These are phyloP conservation scores for Eucalyptus grandis DNA, from an alignment of 345 rosid species.

Conservation along the genomic window DNA sequence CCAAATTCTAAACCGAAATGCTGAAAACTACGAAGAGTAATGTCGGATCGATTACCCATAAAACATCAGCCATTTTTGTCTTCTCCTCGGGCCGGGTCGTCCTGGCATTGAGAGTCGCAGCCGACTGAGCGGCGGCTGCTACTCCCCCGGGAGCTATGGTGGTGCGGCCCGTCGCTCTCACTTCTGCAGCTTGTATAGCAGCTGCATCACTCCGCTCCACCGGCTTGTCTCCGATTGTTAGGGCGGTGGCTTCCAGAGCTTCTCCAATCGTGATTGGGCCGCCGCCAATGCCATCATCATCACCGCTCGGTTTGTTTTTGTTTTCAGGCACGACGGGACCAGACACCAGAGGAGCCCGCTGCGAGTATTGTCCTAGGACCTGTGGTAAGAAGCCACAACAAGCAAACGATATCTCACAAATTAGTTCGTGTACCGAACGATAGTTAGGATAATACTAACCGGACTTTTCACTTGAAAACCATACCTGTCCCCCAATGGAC, in stretches of 20 bases:
- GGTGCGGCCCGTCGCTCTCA: conserved; percentile 66
- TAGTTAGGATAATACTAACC: not conserved
- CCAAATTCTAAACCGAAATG: not conserved
- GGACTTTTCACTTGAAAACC: not conserved
- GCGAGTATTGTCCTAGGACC: not conserved
- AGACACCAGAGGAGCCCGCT: not conserved
- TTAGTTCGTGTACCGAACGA: not conserved
- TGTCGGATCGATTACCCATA: not conserved
- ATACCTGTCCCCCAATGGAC: not conserved
- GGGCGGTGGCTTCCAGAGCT: conserved; percentile 59
- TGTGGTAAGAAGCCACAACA: not conserved
- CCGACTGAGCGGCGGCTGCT: conserved; percentile 76
- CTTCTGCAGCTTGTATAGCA: conserved; percentile 82
- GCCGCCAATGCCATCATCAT: not conserved
- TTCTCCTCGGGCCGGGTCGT: conserved; percentile 16
- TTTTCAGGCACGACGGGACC: not conserved
- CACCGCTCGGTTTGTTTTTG: not conserved
- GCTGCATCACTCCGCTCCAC: conserved; percentile 89
- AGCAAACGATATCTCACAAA: not conserved
- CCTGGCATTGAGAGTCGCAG: conserved; percentile 59
- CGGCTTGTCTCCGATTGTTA: conserved; percentile 59
- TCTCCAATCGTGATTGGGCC: conserved; percentile 42
- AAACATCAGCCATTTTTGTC: conserved; percentile 5
- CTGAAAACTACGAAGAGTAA: not conserved
- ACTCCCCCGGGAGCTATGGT: conserved; percentile 52